Conservation (phyloP, 2,329 filamentous ascomycete species). For the Pseudopyricularia javanii region DNA sequence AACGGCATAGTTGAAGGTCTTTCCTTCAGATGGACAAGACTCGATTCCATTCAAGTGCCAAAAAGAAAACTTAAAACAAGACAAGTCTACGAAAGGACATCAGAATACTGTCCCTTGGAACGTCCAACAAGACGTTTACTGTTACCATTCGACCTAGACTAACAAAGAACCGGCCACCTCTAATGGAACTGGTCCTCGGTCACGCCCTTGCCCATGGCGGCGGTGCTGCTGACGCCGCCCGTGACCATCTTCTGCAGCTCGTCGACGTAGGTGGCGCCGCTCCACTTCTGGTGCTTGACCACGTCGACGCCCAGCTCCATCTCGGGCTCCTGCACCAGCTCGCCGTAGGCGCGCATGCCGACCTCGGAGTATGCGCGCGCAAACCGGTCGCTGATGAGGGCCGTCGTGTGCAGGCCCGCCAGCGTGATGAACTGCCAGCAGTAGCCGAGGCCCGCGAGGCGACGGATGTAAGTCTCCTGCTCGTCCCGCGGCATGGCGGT, state of each 20-base stretch:
- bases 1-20: no score
- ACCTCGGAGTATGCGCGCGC: conserved; percentile 66
- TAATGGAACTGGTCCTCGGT: conserved; percentile 92
- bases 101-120: no score
- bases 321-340: conserved; percentile 95
- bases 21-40: no score
- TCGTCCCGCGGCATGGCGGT: conserved; percentile 81
- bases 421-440: conserved; percentile 99
- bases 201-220: conserved; percentile 94
- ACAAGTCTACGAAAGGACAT: no score
- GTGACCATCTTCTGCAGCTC: conserved; percentile 95
- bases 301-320: conserved; percentile 86
- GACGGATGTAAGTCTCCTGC: conserved; percentile 94
- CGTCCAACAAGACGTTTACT: no score
- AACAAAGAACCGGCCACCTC: no score
- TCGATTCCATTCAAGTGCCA: no score
- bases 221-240: conserved; percentile 81
- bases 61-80: no score
- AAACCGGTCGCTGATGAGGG: conserved; percentile 83
- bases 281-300: conserved; percentile 99
- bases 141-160: no score
- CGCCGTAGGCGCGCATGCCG: conserved; percentile 94
- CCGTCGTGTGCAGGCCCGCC: conserved; percentile 89
- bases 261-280: conserved; percentile 86
- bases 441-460: conserved; percentile 79